These are phyloP conservation scores for Alternaria postmessia DNA, from an alignment of 2,329 filamentous ascomycete species.

Conservation along the genomic window DNA sequence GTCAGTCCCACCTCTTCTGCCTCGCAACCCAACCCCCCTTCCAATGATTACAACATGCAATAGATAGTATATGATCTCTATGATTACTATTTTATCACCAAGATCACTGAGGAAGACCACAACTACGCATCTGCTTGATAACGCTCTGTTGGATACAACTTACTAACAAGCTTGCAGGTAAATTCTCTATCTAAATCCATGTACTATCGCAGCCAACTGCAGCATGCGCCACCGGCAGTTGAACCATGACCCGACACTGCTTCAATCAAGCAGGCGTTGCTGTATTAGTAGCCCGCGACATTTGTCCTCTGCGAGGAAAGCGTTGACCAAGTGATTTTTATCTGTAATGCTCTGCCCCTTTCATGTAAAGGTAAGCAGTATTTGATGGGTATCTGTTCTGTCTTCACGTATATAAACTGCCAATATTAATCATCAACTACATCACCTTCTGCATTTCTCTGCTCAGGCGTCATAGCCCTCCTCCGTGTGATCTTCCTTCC, in stretches of 20 bases:
- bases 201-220: background rate
- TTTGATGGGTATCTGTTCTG: background rate
- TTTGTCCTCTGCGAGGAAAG: background rate
- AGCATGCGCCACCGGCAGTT: background rate
- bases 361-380: background rate
- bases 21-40: constrained; percentile 38
- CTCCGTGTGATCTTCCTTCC: constrained; percentile 43
- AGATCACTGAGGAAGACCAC: constrained; percentile 69
- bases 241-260: background rate
- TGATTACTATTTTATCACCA: constrained; percentile 69
- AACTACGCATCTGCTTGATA: constrained; percentile 21
- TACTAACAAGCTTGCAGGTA: constrained; percentile 37
- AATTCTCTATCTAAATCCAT: background rate
- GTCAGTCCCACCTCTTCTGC: constrained; percentile 20
- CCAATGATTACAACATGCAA: constrained; percentile 71
- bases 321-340: background rate
- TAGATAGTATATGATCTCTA: constrained; percentile 74
- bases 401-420: background rate
- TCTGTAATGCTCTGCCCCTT: background rate
- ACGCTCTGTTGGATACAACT: constrained; percentile 4
- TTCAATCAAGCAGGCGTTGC: background rate
- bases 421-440: constrained; percentile 4
- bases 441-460: constrained; percentile 6
- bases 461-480: constrained; percentile 8
- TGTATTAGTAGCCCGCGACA: background rate